phyloP scores from a whole-genome alignment of 768 basidiomycete species.

The Serendipita vermifera region DNA sequence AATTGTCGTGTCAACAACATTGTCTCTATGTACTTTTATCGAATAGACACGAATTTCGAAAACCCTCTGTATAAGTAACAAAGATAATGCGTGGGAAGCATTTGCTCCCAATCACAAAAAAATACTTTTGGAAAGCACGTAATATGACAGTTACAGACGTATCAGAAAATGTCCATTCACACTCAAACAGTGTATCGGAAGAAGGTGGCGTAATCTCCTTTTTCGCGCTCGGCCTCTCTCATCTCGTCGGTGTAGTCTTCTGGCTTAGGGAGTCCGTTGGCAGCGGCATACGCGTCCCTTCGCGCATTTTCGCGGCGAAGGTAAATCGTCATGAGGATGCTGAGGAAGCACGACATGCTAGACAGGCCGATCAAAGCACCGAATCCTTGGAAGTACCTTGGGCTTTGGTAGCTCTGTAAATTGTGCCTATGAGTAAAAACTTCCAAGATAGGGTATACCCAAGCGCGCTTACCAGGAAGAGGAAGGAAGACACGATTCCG shows the following conservation, averaged over 20 bases:
- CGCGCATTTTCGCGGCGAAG: background rate
- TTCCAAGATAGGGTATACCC: no score
- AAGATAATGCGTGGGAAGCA: no score
- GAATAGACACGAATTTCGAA: no score
- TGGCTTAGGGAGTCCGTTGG: background rate
- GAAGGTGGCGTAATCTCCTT: conserved; percentile 4
- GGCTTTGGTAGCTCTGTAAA: background rate
- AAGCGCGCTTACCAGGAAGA: no score
- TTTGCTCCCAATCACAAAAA: no score
- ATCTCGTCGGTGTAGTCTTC: conserved; percentile 6
- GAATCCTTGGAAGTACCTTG: background rate
- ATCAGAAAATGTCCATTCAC: no score
- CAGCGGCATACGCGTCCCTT: background rate
- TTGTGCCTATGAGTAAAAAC: no score
- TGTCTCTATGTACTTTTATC: no score
- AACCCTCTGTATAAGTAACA: no score
- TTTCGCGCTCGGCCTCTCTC: background rate
- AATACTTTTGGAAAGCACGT: no score
- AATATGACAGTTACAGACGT: no score
- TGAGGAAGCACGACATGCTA: background rate
- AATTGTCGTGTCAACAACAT: no score
- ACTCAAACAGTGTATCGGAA: conserved; percentile 8
- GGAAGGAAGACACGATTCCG: background rate
- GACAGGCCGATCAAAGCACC: background rate
- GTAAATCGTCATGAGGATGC: conserved; percentile 3